Base-by-base conservation (phyloP, 345 rosid genomes). In the Dipteronia sinensis region DNA sequence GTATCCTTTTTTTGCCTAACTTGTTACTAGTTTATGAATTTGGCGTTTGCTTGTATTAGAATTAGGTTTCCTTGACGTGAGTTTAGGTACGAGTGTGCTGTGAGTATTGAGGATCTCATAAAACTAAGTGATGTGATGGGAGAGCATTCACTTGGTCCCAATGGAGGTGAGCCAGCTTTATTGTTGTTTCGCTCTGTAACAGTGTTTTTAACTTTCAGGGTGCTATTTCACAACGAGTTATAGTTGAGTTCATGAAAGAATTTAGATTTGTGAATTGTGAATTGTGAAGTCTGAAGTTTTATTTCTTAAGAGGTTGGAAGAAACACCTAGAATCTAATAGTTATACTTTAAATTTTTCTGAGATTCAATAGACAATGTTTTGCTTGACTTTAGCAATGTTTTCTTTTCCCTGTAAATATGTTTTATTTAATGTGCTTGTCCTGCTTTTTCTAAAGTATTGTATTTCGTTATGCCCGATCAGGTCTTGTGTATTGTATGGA, bases 401-500 rank as follows among this genome's bases (percentile, higher is more conserved):
- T 13, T 40, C 51, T 49, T 56, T 58, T 20, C 17, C 65, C 11
- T n/a, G 65, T 19, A 16, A 20, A 47, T 23, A 61, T 34, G 77
- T 23, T 65, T 10, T 65, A 17, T 51, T 65, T 15, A 22, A 4
- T 64, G 71, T 63, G 22, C 22, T 56, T 69, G 27, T 25, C 12
- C 1, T 31, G 13, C 66, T 16, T 20, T 77, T 72, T 78, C 66
- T 76, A 44, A 76, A 49, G 34, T 67, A 56, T 34, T 34, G 38
- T 44, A 10, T 49, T 75, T 44, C 49, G 49, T 34, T 74, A 2
- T 74, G 40, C 67, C 38, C 19, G 65, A 67, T 67, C 81, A 93
- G 98, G 98, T 73, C 97, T 93, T 61, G 71, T 91, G 6, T 93
- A 93, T 80, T 93, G 97, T 84, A 93, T 90, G 98, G 97, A 94